Evolutionary conservation across 495 filamentous ascomycete genomes (phyloP).

Genomic region (Diplogelasinospora grovesii): DNA sequence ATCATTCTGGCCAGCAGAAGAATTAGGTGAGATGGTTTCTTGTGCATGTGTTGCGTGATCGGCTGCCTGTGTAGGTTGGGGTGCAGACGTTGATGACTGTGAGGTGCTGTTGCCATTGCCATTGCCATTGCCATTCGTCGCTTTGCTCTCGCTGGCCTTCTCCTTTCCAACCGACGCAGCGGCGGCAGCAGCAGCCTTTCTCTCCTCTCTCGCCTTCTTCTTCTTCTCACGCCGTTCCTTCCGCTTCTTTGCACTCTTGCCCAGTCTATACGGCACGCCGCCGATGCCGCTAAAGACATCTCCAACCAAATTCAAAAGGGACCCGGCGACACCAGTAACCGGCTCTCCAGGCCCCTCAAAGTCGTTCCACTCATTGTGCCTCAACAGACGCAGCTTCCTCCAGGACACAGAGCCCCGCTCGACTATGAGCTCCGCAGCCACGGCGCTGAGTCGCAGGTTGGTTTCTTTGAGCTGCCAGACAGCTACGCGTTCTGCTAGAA

Average conservation of each 20-base stretch:
- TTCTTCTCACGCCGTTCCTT: conserved; percentile 33
- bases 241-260: conserved; percentile 44
- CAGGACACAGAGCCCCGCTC: conserved; percentile 52
- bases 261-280: conserved; percentile 50
- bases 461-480: conserved; percentile 61
- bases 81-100: neutral
- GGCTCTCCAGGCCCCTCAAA: conserved; percentile 74
- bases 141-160: neutral
- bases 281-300: conserved; percentile 52
- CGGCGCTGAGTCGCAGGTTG: conserved; percentile 50
- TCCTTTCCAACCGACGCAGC: neutral
- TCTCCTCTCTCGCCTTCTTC: conserved; percentile 1
- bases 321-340: conserved; percentile 55
- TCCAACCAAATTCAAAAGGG: conserved; percentile 46
- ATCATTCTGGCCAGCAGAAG: neutral
- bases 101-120: neutral
- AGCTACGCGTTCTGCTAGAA: conserved; percentile 58
- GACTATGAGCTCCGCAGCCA: conserved; percentile 61
- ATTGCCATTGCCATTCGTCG: neutral
- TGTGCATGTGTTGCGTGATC: conserved; percentile 2
- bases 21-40: neutral
- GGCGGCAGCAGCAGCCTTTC: neutral
- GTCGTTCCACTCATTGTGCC: conserved; percentile 72
- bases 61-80: neutral
- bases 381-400: conserved; percentile 56